These are phyloP conservation scores for Tremellales sp. DNA, from an alignment of 1,284 basidiomycete species.

Conservation along the genomic window DNA sequence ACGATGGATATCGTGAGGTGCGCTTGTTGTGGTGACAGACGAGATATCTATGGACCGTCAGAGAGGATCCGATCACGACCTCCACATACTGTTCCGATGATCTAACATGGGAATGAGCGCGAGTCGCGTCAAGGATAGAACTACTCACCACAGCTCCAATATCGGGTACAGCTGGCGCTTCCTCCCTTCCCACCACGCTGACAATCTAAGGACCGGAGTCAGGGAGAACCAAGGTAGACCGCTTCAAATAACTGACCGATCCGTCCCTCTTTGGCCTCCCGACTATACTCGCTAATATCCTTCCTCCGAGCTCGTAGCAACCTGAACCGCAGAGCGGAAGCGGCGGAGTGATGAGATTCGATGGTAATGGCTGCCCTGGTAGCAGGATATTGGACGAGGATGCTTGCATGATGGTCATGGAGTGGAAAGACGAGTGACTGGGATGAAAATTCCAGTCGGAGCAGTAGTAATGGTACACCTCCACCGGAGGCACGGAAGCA, in stretches of 20 bases:
- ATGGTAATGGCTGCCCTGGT: conserved; percentile 74
- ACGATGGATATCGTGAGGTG: conserved; percentile 83
- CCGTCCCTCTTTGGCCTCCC: conserved; percentile 63
- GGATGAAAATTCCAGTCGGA: too few species aligned
- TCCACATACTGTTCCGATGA: conserved; percentile 37
- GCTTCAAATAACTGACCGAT: conserved; percentile 57
- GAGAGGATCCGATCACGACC: conserved; percentile 39
- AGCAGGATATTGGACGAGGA: conserved; percentile 57
- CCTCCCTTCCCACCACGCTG: conserved; percentile 44
- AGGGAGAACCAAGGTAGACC: neutral
- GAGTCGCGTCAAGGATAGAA: neutral
- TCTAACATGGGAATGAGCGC: conserved; percentile 12
- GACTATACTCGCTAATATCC: conserved; percentile 67
- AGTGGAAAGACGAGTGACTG: neutral
- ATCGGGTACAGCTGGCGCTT: conserved; percentile 45
- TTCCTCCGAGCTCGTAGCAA: conserved; percentile 63
- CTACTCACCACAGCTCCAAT: conserved; percentile 44
- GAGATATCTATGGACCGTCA: conserved; percentile 65
- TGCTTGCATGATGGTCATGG: conserved; percentile 11
- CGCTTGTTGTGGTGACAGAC: conserved; percentile 83
- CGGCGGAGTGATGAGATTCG: conserved; percentile 56
- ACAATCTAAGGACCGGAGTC: conserved; percentile 23
- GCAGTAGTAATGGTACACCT: neutral
- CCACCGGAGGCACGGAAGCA: too few species aligned
- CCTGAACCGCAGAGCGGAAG: conserved; percentile 62